phyloP scores from a whole-genome alignment of 108 stramenopile species.

The Bacterosira constricta region DNA sequence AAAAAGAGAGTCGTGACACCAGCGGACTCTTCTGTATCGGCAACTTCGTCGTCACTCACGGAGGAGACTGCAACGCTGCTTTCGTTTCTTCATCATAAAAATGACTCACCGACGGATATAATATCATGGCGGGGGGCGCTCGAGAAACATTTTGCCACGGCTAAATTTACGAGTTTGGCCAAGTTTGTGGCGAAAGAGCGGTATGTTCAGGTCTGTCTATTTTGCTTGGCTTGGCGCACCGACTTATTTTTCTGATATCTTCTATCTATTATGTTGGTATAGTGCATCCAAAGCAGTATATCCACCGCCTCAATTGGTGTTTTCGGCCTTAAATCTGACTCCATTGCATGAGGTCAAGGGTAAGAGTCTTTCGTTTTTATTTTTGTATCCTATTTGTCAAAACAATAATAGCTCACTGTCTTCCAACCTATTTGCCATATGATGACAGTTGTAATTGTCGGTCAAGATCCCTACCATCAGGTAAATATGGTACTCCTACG shows the following conservation, averaged over 20 bases:
- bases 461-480: conserved; percentile 90
- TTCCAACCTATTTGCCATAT: not conserved
- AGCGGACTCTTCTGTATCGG: conserved; percentile 8
- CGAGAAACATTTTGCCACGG: conserved; percentile 32
- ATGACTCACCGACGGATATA: not conserved
- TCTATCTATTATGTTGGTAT: not conserved
- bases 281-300: conserved; percentile 63
- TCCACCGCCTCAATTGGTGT: conserved; percentile 80
- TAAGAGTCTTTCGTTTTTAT: too few relatives aligned
- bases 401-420: not conserved
- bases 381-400: too few relatives aligned
- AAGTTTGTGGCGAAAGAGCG: conserved; percentile 57
- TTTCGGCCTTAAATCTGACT: conserved; percentile 90
- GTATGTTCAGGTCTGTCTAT: too few relatives aligned
- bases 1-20: not conserved
- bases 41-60: not conserved
- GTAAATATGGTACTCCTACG: too few relatives aligned
- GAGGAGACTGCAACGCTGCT: conserved; percentile 15
- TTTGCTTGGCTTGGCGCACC: too few relatives aligned
- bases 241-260: not conserved
- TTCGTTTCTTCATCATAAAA: not conserved
- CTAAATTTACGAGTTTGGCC: conserved; percentile 51
- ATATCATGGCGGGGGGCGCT: conserved; percentile 47
- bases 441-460: conserved; percentile 70
- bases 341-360: conserved; percentile 86